Conservation (phyloP, 1,139 yeast genomes). For the Geotrichum histeridarum region DNA sequence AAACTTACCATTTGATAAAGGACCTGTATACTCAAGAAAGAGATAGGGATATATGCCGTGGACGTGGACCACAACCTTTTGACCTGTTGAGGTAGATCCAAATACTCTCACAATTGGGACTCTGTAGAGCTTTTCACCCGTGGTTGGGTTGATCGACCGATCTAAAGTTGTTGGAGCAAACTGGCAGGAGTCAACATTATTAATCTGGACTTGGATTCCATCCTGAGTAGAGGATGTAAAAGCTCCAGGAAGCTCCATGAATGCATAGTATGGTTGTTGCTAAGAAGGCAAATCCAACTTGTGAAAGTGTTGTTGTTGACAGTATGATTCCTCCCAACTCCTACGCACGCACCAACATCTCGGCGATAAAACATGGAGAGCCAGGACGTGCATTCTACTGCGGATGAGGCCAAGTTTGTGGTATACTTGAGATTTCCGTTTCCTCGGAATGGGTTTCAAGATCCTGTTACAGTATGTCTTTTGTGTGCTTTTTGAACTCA, state of each 20-base stretch:
- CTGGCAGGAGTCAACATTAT: conserved; percentile 57
- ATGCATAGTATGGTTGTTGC: not conserved
- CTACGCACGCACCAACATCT: not conserved
- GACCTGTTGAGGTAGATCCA: conserved; percentile 58
- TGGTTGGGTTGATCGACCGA: conserved; percentile 30
- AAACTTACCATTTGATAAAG: conserved; percentile 28
- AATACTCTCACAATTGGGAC: conserved; percentile 77
- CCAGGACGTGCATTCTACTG: conserved; percentile 8
- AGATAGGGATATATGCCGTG: conserved; percentile 85
- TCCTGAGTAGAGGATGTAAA: not conserved
- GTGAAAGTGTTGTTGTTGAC: not conserved
- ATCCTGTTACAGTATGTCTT: conserved; percentile 38
- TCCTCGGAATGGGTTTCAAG: conserved; percentile 40
- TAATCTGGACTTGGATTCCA: conserved; percentile 33
- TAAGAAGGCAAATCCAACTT: not conserved
- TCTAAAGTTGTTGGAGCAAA: conserved; percentile 44
- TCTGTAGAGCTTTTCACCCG: conserved; percentile 30
- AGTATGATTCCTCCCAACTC: not conserved
- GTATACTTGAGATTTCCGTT: conserved; percentile 40
- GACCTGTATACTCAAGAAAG: conserved; percentile 54
- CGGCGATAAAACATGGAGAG: conserved; percentile 6
- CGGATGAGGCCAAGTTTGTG: conserved; percentile 21
- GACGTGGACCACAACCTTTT: conserved; percentile 59
- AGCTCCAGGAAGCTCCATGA: conserved; percentile 1
- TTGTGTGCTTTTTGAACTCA: not conserved